Percentiles rank a stretch among this genome's conserved stretches.
Conservation (phyloP, 2,329 filamentous ascomycete species). For the Fusarium compactum region DNA sequence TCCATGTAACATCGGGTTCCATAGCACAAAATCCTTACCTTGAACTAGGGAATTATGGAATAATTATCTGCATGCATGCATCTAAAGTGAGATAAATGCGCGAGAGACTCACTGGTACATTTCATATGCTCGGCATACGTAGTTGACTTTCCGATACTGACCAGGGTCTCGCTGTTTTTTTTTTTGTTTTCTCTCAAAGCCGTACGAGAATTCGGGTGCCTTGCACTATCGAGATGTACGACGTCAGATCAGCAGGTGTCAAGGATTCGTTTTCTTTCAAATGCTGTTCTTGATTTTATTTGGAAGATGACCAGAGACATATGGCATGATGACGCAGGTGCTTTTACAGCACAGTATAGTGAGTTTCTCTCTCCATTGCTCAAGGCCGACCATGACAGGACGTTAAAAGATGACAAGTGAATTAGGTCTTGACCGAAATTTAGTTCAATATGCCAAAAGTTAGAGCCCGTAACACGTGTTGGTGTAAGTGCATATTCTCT, state of each 20-base stretch:
- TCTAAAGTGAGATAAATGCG: slow-evolving; percentile 25
- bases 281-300: background rate
- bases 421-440: background rate
- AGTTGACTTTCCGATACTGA: slow-evolving; percentile 18
- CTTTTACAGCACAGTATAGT: background rate
- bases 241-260: slow-evolving; percentile 31
- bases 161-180: slow-evolving; percentile 11
- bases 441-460: slow-evolving; percentile 1
- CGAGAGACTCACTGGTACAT: slow-evolving; percentile 21
- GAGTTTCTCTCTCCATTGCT: background rate
- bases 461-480: background rate
- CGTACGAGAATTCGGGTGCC: slow-evolving; percentile 17
- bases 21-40: background rate
- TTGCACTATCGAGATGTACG: slow-evolving; percentile 31
- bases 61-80: slow-evolving; percentile 2
- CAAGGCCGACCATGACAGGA: background rate
- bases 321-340: slow-evolving; percentile 33
- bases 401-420: slow-evolving; percentile 6
- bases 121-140: slow-evolving; percentile 37
- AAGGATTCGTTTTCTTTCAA: background rate
- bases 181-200: background rate
- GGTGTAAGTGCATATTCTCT: background rate
- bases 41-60: slow-evolving; percentile 9
- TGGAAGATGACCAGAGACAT: background rate
- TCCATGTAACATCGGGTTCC: background rate